A percentile compares a stretch with the other conserved stretches of the same genome.
Evolutionary conservation across 805 yeast genomes (phyloP).

Genomic region (Huiozyma naganishii): DNA sequence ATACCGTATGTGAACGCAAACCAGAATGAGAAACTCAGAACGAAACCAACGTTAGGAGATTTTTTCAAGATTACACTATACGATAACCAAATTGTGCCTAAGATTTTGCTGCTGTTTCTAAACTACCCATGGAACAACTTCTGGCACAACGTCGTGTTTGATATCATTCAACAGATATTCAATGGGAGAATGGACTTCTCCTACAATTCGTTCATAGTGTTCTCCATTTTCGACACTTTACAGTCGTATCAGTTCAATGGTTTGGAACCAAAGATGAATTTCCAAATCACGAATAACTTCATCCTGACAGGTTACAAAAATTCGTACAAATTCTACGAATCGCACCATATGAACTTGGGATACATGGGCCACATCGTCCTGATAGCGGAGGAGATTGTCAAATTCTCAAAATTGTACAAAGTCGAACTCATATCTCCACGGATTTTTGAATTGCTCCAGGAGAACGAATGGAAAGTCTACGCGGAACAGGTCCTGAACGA

Average conservation of each 20-base stretch:
- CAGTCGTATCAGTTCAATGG: background rate
- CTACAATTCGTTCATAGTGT: constrained; percentile 63
- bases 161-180: constrained; percentile 84
- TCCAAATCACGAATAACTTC: constrained; percentile 44
- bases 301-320: constrained; percentile 51
- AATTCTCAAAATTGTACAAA: constrained; percentile 43
- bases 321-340: constrained; percentile 50
- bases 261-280: constrained; percentile 6
- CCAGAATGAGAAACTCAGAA: constrained; percentile 34
- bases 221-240: constrained; percentile 16
- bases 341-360: constrained; percentile 61
- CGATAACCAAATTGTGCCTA: constrained; percentile 58
- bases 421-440: constrained; percentile 24
- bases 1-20: constrained; percentile 28
- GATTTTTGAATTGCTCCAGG: constrained; percentile 14
- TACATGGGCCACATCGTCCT: constrained; percentile 91
- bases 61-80: constrained; percentile 67
- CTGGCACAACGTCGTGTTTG: constrained; percentile 92
- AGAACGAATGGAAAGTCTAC: constrained; percentile 20
- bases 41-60: constrained; percentile 73
- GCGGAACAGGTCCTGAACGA: constrained; percentile 23
- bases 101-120: constrained; percentile 63
- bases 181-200: constrained; percentile 79
- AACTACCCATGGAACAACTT: constrained; percentile 92
- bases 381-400: constrained; percentile 90